phyloP scores from a whole-genome alignment of 2,329 filamentous ascomycete species.

The Hymenoscyphus salicellus region DNA sequence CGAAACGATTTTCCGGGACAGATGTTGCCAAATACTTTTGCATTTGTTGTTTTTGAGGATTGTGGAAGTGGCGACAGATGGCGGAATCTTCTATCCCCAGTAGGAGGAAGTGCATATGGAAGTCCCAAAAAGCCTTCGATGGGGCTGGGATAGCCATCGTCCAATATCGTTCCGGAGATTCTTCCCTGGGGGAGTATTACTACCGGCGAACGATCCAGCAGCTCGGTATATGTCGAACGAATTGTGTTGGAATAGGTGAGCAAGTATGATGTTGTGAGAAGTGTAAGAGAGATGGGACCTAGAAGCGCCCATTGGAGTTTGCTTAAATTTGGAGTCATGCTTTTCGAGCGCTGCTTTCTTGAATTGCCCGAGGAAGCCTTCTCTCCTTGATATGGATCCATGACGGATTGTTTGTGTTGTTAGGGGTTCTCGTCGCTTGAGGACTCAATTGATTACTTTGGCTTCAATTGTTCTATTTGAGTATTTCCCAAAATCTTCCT shows the following conservation, averaged over 20 bases:
- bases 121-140: conserved; percentile 46
- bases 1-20: not conserved
- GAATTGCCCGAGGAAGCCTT: not conserved
- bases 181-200: conserved; percentile 27
- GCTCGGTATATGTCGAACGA: not conserved
- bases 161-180: conserved; percentile 33
- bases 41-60: conserved; percentile 33
- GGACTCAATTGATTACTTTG: not conserved
- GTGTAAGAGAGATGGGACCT: not conserved
- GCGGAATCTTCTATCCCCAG: conserved; percentile 45
- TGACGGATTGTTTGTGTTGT: not conserved
- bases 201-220: not conserved
- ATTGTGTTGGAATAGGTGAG: not conserved
- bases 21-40: conserved; percentile 38
- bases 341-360: not conserved
- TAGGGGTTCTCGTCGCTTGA: not conserved
- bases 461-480: not conserved
- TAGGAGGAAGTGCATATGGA: conserved; percentile 46
- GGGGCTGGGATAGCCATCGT: conserved; percentile 30
- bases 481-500: not conserved
- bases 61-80: conserved; percentile 30
- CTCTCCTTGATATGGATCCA: not conserved
- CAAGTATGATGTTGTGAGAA: not conserved
- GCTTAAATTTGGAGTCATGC: not conserved
- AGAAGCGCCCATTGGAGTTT: not conserved